Base-by-base conservation (phyloP, 163 green algal species). In the Chlamydomonas reinhardtii region DNA sequence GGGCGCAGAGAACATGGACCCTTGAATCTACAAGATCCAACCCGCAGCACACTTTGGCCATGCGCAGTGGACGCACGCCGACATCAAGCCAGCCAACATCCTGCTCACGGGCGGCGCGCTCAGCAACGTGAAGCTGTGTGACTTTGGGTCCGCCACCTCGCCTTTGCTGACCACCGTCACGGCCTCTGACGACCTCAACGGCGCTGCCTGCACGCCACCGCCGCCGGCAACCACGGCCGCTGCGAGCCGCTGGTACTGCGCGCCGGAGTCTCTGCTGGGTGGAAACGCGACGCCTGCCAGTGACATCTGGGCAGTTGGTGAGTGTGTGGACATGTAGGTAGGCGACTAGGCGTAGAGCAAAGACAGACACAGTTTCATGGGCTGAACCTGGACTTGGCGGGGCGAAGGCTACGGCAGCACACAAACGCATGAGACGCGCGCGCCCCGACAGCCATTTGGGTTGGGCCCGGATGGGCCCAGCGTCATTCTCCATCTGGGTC, bases 11-110 rank as follows among this genome's bases (percentile, higher is more conserved):
- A 56, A 17, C 48, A 56, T 54, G 43, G 6, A n/a, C n/a, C n/a
- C n/a, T n/a, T n/a, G n/a, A n/a, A n/a, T n/a, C n/a, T n/a, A n/a
- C n/a, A n/a, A n/a, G n/a, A n/a, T n/a, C n/a, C n/a, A n/a, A n/a
- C n/a, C n/a, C n/a, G n/a, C n/a, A n/a, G n/a, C n/a, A n/a, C n/a
- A n/a, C n/a, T n/a, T n/a, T n/a, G n/a, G n/a, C n/a, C n/a, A n/a
- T n/a, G n/a, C n/a, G 59, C 24, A 29, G 59, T 66, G 59, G 24
- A 16, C 17, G 59, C 96, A 98, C 87, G 97, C 94, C 81, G 96
- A 98, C 89, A 85, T 98, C 4, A 98, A 98, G 88, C 96, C 96
- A 0, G 96, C 97, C 71, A 98, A 98, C 90, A 95, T 98, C 34
- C 86, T 98, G 64, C 91, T 98, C 15, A 88, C 86, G n/a, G n/a